Evolutionary conservation across 805 yeast genomes (phyloP).

Genomic region (Yamadazyma endophytica): DNA sequence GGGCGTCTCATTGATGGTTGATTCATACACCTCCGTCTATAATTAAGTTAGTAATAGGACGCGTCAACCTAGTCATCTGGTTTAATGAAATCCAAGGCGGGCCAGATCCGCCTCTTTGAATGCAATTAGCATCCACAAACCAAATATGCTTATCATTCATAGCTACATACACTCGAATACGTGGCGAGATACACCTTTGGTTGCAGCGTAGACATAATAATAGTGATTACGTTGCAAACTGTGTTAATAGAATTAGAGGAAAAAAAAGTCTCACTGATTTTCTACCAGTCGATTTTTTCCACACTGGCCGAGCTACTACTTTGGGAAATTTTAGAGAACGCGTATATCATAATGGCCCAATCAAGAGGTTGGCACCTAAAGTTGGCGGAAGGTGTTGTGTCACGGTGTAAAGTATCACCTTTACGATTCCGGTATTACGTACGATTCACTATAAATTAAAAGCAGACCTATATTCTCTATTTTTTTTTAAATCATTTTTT

Average conservation of each 20-base stretch:
- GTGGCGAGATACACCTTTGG: conserved; percentile 43
- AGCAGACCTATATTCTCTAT: conserved; percentile 1
- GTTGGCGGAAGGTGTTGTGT: too few relatives aligned
- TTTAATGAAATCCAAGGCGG: background rate
- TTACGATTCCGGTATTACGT: too few relatives aligned
- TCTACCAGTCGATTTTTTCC: too few relatives aligned
- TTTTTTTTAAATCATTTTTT: too few relatives aligned
- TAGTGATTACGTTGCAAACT: background rate
- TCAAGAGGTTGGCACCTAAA: too few relatives aligned
- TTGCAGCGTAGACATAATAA: conserved; percentile 12
- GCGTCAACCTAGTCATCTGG: conserved; percentile 1
- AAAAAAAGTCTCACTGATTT: too few relatives aligned
- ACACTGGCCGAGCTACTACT: too few relatives aligned
- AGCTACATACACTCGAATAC: conserved; percentile 38
- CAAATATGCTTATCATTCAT: background rate
- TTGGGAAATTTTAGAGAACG: too few relatives aligned
- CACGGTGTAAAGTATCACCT: too few relatives aligned
- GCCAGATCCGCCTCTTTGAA: background rate
- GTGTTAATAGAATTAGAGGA: background rate
- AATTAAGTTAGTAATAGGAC: conserved; percentile 10
- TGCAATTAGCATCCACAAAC: background rate
- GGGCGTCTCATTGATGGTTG: conserved; percentile 61
- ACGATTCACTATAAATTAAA: background rate
- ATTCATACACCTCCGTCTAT: conserved; percentile 66
- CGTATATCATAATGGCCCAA: too few relatives aligned